These are phyloP conservation scores for Neobulgaria alba DNA, from an alignment of 2,329 filamentous ascomycete genomes.

Conservation along the genomic window DNA sequence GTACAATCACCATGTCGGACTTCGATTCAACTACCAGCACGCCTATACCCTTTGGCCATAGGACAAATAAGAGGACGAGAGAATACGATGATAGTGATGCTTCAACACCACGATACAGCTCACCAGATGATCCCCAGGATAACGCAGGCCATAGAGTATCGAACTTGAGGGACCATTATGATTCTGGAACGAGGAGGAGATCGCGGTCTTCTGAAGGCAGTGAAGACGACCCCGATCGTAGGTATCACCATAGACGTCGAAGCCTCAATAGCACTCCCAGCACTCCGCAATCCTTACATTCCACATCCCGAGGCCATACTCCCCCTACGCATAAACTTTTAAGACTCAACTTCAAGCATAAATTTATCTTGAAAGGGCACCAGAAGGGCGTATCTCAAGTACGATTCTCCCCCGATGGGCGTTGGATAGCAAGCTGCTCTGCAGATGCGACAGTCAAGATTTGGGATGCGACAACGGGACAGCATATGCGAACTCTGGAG, in stretches of 20 bases:
- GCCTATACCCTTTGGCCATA: slow-evolving; percentile 9
- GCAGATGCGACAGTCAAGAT: slow-evolving; percentile 88
- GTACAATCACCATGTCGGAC: slow-evolving; percentile 19
- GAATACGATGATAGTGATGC: slow-evolving; percentile 32
- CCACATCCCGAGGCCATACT: slow-evolving; percentile 14
- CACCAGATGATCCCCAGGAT: slow-evolving; percentile 35
- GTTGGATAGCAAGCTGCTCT: slow-evolving; percentile 82
- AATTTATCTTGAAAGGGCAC: slow-evolving; percentile 69
- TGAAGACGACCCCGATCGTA: slow-evolving; percentile 24
- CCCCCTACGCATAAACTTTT: slow-evolving; percentile 20
- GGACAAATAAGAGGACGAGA: slow-evolving; percentile 21
- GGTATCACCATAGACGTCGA: slow-evolving; percentile 17
- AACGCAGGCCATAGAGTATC: slow-evolving; percentile 29
- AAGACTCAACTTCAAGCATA: slow-evolving; percentile 39
- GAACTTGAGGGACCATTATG: slow-evolving; percentile 21
- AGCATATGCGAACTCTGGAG: slow-evolving; percentile 78
- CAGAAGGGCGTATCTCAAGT: slow-evolving; percentile 72
- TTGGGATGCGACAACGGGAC: slow-evolving; percentile 74
- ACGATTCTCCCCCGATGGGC: slow-evolving; percentile 83
- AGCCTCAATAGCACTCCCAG: slow-evolving; percentile 19
- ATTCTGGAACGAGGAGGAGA: slow-evolving; percentile 17
- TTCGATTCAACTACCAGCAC: slow-evolving; percentile 21
- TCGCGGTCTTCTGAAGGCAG: slow-evolving; percentile 22
- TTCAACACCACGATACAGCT: slow-evolving; percentile 35
- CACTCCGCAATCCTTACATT: slow-evolving; percentile 20